Base-by-base conservation (phyloP, 73 alveolate genomes). In the Effrenium voratum region DNA sequence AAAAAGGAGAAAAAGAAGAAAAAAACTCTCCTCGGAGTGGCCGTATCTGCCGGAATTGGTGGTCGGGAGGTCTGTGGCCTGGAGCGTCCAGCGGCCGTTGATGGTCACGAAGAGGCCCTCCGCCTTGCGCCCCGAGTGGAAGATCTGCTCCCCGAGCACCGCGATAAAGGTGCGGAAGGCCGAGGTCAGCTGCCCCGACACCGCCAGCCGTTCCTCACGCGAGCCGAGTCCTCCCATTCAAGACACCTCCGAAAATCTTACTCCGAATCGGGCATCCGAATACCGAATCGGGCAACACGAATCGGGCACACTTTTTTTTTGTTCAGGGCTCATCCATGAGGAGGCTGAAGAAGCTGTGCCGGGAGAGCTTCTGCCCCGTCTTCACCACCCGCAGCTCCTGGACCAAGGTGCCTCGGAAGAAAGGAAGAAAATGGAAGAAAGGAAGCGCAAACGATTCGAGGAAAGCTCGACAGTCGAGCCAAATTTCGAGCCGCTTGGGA, bases 271-370 rank as follows among this genome's bases (percentile, higher is more conserved):
- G n/a, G n/a, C n/a, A n/a, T n/a, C n/a, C n/a, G n/a, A n/a, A n/a
- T n/a, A n/a, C n/a, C n/a, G n/a, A n/a, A n/a, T n/a, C n/a, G n/a
- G n/a, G n/a, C n/a, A n/a, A n/a, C n/a, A n/a, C n/a, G n/a, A n/a
- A n/a, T n/a, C n/a, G n/a, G n/a, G n/a, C n/a, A 73, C 46, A 38
- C 13, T n/a, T 13, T 8, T 32, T 73, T 10, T 19, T 30, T 70
- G 82, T 40, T 63, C 63, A 4, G 57, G 80, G 81, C 34, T 16
- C 94, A 44, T 85, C 94, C 94, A 85, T 85, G 59, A 85, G 94
- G 81, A 85, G 34, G 40, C 26, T 1, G 81, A 52, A 85, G 60
- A 57, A 30, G 40, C 50, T 55, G 72, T 85, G 94, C 6, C 63
- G 19, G n/a, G 32, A 41, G 15, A 85, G 94, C 59, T 81, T 50